Base-by-base conservation (phyloP, 768 basidiomycete species). In the Tulasnella sp. region DNA sequence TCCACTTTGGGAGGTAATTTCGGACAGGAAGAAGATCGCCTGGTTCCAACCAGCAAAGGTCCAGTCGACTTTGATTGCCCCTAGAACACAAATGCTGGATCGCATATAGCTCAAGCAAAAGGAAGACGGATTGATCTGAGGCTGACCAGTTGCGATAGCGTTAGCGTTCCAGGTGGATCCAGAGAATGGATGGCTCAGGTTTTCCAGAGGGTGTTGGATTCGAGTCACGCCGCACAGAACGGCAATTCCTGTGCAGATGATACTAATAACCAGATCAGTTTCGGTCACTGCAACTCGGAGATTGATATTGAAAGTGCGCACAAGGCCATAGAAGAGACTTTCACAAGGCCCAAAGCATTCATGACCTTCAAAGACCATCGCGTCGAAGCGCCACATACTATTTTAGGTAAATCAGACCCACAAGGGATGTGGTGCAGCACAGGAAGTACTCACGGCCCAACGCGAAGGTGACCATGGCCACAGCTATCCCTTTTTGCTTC, bases 1-100 rank as follows among this genome's bases (percentile, higher is more conserved):
- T 3, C 64, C 59, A 22, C 15, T 43, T 31, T 29, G 43, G 58
- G 53, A 29, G 44, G 11, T 56, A 8, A 70, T 63, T 68, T 79
- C 78, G 48, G 72, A 74, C 21, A 78, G 59, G 21, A 79, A 72
- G 63, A 75, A 75, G 65, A 76, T 75, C 11, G 75, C 73, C 61
- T 77, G 78, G 66, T 72, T 42, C 64, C 65, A 72, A 21, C 71
- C 71, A 2, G 62, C 49, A 31, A 66, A 72, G 1, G 68, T 60
- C 48, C 61, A 70, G 61, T 67, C 67, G 42, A 66, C 64, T 53
- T 72, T 70, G 59, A 68, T 61, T 38, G 70, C 58, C 12, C 63
- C 68, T 1, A 65, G 15, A 19, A 38, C 34, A 15, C 5, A 7
- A 15, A 38, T n/a, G n/a, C n/a, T n/a, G n/a, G n/a, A n/a, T n/a